These are phyloP conservation scores for Annulohypoxylon nitens DNA, from an alignment of 495 filamentous ascomycete species.

Conservation along the genomic window DNA sequence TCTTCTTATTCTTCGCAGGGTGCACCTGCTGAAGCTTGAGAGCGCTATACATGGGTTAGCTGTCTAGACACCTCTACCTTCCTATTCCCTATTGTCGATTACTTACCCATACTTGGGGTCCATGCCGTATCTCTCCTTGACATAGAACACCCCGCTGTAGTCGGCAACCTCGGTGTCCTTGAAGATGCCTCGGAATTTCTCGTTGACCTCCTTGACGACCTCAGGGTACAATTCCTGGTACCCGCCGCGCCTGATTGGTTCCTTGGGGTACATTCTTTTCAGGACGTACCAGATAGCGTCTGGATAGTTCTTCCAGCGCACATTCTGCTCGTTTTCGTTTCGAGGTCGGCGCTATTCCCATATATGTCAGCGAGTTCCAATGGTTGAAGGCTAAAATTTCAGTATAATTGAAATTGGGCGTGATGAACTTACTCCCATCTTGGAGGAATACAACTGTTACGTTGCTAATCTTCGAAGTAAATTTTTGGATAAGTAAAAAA, in stretches of 20 bases:
- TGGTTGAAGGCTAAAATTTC: neutral
- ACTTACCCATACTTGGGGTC: constrained; percentile 33
- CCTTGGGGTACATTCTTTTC: constrained; percentile 8
- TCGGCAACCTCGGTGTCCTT: neutral
- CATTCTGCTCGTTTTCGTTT: neutral
- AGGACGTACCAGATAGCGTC: constrained; percentile 31
- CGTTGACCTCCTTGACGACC: constrained; percentile 6
- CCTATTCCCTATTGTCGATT: neutral
- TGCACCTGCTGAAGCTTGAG: constrained; percentile 2
- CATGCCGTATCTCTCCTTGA: constrained; percentile 26
- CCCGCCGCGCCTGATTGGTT: constrained; percentile 12
- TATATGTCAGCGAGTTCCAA: neutral
- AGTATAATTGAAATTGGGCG: neutral
- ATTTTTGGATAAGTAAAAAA: too few species aligned
- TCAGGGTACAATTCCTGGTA: neutral
- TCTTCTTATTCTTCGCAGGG: neutral
- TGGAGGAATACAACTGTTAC: neutral
- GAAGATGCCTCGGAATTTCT: constrained; percentile 1
- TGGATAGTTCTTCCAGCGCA: constrained; percentile 17
- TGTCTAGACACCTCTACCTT: neutral
- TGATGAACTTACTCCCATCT: constrained; percentile 19
- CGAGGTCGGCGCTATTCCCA: neutral
- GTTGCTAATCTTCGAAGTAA: neutral
- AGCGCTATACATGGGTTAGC: constrained; percentile 24
- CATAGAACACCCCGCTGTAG: constrained; percentile 20